phyloP scores from a whole-genome alignment of 495 filamentous ascomycete genomes.

The Talaromyces ruber region DNA sequence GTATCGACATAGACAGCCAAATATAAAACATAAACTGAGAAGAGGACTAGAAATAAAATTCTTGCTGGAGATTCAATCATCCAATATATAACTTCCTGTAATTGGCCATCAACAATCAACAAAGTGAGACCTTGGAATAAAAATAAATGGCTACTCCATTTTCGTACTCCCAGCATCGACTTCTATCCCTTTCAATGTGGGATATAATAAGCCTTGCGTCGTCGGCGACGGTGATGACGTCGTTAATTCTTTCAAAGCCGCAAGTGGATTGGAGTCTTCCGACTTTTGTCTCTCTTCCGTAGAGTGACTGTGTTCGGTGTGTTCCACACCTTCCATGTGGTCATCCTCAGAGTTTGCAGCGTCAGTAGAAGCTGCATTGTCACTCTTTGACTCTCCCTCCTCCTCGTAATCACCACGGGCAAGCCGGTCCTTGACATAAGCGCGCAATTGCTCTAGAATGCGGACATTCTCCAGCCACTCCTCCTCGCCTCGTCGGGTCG shows the following conservation, averaged over 20 bases:
- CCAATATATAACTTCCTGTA: background rate
- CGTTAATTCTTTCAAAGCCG: background rate
- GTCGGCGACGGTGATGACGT: background rate
- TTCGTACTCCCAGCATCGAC: constrained; percentile 31
- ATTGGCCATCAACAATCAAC: background rate
- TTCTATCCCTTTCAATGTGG: constrained; percentile 33
- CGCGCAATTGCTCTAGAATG: constrained; percentile 64
- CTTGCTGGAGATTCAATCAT: background rate
- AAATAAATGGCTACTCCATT: constrained; percentile 14
- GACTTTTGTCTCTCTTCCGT: background rate
- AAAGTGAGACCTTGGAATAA: background rate
- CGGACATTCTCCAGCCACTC: constrained; percentile 80
- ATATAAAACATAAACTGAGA: background rate
- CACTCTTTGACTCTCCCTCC: constrained; percentile 10
- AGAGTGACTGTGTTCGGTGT: constrained; percentile 18
- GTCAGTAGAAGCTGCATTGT: background rate
- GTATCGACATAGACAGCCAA: background rate
- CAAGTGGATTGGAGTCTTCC: constrained; percentile 2
- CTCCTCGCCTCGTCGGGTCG: constrained; percentile 50
- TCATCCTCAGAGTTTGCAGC: constrained; percentile 5
- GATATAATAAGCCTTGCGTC: constrained; percentile 36
- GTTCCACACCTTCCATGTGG: constrained; percentile 35
- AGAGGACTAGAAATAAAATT: background rate
- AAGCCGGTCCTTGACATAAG: constrained; percentile 56
- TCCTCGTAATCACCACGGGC: constrained; percentile 53